Evolutionary conservation across 2,329 filamentous ascomycete species (phyloP), one percentile per base, ranked within the genome.

Genomic region (Calonectria crousiana): DNA sequence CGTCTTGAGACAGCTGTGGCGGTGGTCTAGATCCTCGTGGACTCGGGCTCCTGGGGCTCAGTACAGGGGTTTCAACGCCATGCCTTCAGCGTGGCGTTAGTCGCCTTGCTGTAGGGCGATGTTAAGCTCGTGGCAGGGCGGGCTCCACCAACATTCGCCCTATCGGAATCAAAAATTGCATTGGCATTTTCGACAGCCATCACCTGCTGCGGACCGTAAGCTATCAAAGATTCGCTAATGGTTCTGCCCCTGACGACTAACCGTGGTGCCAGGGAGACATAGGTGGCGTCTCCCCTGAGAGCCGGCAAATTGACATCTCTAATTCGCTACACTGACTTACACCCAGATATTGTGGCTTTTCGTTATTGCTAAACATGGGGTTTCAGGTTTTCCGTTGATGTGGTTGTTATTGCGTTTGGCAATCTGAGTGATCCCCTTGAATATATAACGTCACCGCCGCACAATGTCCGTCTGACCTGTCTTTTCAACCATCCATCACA

Each of bases 341-440:
- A 34, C 8, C 52, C 30, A 26, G 36, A 18, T 60, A 13, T 60
- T 26, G 53, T 60, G 53, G 53, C 32, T 60, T 38, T 60, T 60
- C n/a, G n/a, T 9, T 60, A n/a, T 26, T 60, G 32, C 53, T n/a
- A 26, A 60, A 60, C 20, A 26, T 60, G 53, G 53, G 9, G 26
- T 60, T 60, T 60, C 11, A n/a, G 3, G n/a, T 9, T 38, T n/a
- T 14, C 23, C 34, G 10, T 8, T 14, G 26, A 38, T 13, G 13
- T 60, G 5, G 34, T 38, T 13, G 20, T 23, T 60, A 5, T 60
- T 6, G 34, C 36, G 10, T 26, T n/a, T n/a, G n/a, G 11, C 6
- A 38, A n/a, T 38, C 3, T 4, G 14, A 60, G 5, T 26, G 30
- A 36, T 3, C 53, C 10, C 53, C 20, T 60, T 38, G 26, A 38